Evolutionary conservation across 768 basidiomycete species (phyloP).

Genomic region (Phanerochaete carnosa): DNA sequence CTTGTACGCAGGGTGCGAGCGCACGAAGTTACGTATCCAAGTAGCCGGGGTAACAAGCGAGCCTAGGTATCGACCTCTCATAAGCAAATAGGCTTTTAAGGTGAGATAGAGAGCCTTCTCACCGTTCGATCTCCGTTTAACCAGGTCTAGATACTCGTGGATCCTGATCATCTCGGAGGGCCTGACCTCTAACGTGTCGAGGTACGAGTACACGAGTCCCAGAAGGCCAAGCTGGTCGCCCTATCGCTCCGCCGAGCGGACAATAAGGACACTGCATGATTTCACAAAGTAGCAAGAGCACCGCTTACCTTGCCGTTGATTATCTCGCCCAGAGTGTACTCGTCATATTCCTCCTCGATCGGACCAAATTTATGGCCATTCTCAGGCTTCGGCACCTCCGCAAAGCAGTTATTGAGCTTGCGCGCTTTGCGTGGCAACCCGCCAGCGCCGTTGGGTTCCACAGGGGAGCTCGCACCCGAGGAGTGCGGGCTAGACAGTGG

Average conservation of each 20-base stretch:
- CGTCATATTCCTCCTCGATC: constrained; percentile 83
- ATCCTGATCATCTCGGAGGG: constrained; percentile 57
- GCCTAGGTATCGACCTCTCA: constrained; percentile 40
- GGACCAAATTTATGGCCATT: constrained; percentile 39
- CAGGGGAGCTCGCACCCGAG: constrained; percentile 19
- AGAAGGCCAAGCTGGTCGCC: constrained; percentile 50
- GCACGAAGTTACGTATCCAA: constrained; percentile 93
- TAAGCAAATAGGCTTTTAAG: not conserved
- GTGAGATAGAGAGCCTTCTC: constrained; percentile 3
- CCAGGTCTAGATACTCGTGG: constrained; percentile 73
- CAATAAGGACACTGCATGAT: not conserved
- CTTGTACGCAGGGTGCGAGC: constrained; percentile 87
- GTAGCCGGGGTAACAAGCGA: constrained; percentile 81
- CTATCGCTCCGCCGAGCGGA: constrained; percentile 1
- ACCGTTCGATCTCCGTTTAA: constrained; percentile 82
- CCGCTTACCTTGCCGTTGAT: constrained; percentile 82
- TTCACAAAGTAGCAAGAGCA: not conserved
- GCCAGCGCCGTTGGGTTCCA: constrained; percentile 20
- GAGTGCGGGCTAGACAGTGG: constrained; percentile 28
- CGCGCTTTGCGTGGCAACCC: constrained; percentile 47
- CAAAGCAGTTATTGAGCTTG: constrained; percentile 71
- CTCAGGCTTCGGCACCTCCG: constrained; percentile 50
- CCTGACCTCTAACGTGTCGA: constrained; percentile 82
- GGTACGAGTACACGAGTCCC: constrained; percentile 76
- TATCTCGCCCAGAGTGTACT: constrained; percentile 90